These are phyloP conservation scores for Fusarium euwallaceae DNA, from an alignment of 2,329 filamentous ascomycete species.

Conservation along the genomic window DNA sequence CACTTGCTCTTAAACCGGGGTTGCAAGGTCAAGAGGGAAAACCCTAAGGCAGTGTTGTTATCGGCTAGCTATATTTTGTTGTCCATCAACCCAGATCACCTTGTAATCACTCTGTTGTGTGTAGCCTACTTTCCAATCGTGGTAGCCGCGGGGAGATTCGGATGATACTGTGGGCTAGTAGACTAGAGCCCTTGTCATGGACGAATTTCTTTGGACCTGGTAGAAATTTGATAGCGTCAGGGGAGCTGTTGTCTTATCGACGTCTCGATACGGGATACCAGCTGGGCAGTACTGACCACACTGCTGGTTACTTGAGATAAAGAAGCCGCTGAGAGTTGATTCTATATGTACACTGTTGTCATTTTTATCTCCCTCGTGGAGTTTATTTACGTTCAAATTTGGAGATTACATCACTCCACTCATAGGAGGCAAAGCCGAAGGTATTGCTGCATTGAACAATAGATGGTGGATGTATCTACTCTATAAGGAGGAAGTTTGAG, in stretches of 20 bases:
- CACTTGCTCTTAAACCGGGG: constrained; percentile 25
- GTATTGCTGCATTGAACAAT: background rate
- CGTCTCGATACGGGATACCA: background rate
- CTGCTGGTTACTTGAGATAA: background rate
- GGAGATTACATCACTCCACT: background rate
- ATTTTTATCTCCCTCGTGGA: background rate
- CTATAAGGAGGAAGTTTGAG: background rate
- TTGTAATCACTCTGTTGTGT: background rate
- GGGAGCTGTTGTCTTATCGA: background rate
- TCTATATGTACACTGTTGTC: background rate
- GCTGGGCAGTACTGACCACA: background rate
- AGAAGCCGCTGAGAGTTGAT: background rate
- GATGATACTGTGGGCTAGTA: background rate
- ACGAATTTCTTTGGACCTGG: background rate
- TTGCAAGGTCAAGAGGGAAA: background rate
- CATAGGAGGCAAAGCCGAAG: background rate
- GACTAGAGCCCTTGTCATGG: background rate
- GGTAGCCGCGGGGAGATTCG: background rate
- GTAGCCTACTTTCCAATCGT: background rate
- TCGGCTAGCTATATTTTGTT: background rate
- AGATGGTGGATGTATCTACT: background rate
- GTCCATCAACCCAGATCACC: background rate
- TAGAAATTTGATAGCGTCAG: background rate
- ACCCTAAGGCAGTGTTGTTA: background rate
- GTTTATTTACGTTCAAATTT: background rate